These are phyloP conservation scores for Ceratocystiopsis brevicomis DNA, from an alignment of 2,329 filamentous ascomycete species.

Conservation along the genomic window DNA sequence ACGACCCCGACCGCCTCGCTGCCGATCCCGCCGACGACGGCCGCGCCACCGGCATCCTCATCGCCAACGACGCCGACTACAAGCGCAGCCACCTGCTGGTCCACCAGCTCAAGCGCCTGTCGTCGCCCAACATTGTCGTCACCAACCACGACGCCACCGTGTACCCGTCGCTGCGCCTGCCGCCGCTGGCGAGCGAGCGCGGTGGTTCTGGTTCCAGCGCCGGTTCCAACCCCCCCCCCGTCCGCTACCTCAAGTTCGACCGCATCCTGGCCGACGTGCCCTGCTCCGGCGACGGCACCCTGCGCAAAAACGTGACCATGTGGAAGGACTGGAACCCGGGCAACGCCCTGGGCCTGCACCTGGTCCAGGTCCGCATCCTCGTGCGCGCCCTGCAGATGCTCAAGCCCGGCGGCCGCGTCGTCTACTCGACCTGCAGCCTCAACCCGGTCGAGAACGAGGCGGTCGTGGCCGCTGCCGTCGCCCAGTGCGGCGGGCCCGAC, in stretches of 20 bases:
- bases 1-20: slow-evolving; percentile 29
- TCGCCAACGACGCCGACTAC: slow-evolving; percentile 94
- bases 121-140: slow-evolving; percentile 88
- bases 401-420: slow-evolving; percentile 81
- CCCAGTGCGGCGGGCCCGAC: slow-evolving; percentile 63
- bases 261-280: slow-evolving; percentile 91
- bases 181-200: slow-evolving; percentile 26
- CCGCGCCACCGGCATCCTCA: slow-evolving; percentile 72
- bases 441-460: slow-evolving; percentile 96
- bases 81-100: slow-evolving; percentile 93
- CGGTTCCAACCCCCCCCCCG: no score
- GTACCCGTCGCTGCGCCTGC: slow-evolving; percentile 83
- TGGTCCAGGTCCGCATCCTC: slow-evolving; percentile 75
- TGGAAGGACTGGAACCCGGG: slow-evolving; percentile 91
- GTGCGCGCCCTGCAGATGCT: slow-evolving; percentile 88
- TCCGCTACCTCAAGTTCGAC: slow-evolving; percentile 77
- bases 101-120: slow-evolving; percentile 92
- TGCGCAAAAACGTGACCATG: slow-evolving; percentile 79
- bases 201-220: no score
- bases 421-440: slow-evolving; percentile 98
- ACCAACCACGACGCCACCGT: slow-evolving; percentile 96
- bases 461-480: slow-evolving; percentile 72
- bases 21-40: slow-evolving; percentile 55
- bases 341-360: slow-evolving; percentile 71
- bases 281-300: slow-evolving; percentile 86